Base-by-base conservation (phyloP, 352 stramenopile species). In the Globisporangium alternatum region DNA sequence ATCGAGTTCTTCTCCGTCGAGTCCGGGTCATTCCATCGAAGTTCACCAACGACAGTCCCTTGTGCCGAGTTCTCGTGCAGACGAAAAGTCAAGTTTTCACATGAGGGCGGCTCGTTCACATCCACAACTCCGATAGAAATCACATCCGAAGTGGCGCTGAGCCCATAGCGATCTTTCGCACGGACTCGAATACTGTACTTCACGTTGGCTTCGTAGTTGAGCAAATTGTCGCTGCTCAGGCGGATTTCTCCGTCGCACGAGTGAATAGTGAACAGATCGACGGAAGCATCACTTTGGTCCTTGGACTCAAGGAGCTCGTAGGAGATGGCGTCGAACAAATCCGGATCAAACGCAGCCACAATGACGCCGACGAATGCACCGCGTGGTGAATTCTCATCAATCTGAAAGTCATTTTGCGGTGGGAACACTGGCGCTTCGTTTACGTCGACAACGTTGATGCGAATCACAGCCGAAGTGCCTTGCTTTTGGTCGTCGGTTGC, bases 191-290 rank as follows among this genome's bases (percentile, higher is more conserved):
- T 47, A 9, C 66, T 28, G 44, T 75, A 89, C 0, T 22, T 15
- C 9, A 13, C 45, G 58, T 67, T 77, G 9, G 39, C 39, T 59
- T 89, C 80, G 31, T 68, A 86, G 51, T 86, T 63, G 2, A 89
- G 45, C 9, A 25, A 47, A 25, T 68, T 62, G 15, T 76, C 65
- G 3, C 60, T 62, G 17, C 68, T 66, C 3, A 89, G 30, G 1
- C 74, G 70, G 60, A 89, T 58, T 69, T 86, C 75, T 47, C 77
- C 80, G 59, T 82, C 70, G 43, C 80, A 89, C 13, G 75, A 81
- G 53, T 79, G 65, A n/a, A 89, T 71, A 56, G 71, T 77, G 17
- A 89, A 89, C 0, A 76, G 47, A 60, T 89, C 72, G 0, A 87
- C 74, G 1, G 76, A 76, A 2, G 59, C 39, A 6, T 74, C 80